Percentiles rank a stretch among this genome's conserved stretches.
These are phyloP conservation scores for Aplosporella prunicola DNA, from an alignment of 2,329 filamentous ascomycete species.

Conservation along the genomic window DNA sequence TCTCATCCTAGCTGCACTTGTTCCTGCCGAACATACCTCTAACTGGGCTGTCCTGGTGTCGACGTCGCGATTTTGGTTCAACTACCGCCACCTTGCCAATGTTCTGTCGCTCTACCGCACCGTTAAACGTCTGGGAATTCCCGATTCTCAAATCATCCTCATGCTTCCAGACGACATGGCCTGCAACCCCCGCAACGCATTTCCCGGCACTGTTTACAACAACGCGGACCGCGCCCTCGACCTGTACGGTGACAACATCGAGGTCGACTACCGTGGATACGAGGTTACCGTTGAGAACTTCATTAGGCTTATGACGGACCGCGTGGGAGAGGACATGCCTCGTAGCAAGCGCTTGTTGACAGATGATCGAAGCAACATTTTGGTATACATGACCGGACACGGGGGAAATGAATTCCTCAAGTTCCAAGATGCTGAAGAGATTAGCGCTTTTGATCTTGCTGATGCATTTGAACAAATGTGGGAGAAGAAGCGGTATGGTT, in stretches of 20 bases:
- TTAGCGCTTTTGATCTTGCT: constrained; percentile 88
- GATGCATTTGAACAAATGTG: constrained; percentile 99
- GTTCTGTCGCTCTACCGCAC: constrained; percentile 95
- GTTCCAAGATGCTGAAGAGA: constrained; percentile 97
- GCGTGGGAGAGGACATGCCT: constrained; percentile 89
- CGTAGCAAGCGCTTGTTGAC: constrained; percentile 88
- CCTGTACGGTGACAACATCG: constrained; percentile 96
- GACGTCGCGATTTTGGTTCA: constrained; percentile 99
- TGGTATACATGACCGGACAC: constrained; percentile 99
- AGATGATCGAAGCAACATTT: constrained; percentile 89
- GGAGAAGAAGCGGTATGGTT: constrained; percentile 86
- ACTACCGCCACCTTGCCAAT: constrained; percentile 96
- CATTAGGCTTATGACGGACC: constrained; percentile 86
- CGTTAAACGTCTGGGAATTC: constrained; percentile 93
- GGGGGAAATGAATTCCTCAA: constrained; percentile 97
- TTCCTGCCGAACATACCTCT: constrained; percentile 72
- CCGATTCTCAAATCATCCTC: constrained; percentile 96
- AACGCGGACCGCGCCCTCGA: constrained; percentile 94
- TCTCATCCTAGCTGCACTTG: constrained; percentile 2
- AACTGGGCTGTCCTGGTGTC: constrained; percentile 99
- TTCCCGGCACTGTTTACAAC: constrained; percentile 96
- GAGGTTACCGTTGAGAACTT: constrained; percentile 99
- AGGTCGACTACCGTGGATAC: constrained; percentile 96
- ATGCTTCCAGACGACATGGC: constrained; percentile 99
- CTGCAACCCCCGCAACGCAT: constrained; percentile 96